Percentiles rank a stretch among this genome's conserved stretches.
phyloP scores from a whole-genome alignment of 2,329 filamentous ascomycete species.

The Ilyonectria sp. region DNA sequence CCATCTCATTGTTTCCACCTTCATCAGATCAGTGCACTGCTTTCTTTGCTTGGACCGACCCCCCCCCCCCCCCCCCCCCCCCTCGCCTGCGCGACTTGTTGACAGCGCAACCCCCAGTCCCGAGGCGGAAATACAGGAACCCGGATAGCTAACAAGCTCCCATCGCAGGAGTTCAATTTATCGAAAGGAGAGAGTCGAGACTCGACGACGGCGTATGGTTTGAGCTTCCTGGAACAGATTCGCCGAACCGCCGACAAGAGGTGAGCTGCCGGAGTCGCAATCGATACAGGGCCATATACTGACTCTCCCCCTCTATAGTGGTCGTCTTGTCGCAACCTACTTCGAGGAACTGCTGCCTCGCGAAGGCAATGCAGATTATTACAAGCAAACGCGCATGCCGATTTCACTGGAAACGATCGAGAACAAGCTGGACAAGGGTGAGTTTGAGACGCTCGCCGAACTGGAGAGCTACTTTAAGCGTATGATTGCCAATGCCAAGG shows the following conservation, averaged over 20 bases:
- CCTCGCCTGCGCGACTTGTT: slow-evolving; percentile 25
- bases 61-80: too few relatives aligned
- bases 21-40: slow-evolving; percentile 9
- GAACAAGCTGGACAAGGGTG: slow-evolving; percentile 77
- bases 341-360: slow-evolving; percentile 81
- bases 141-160: slow-evolving; percentile 29
- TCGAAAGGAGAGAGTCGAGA: slow-evolving; percentile 74
- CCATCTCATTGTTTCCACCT: slow-evolving; percentile 40
- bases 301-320: slow-evolving; percentile 61
- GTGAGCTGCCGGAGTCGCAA: slow-evolving; percentile 62
- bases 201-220: slow-evolving; percentile 79
- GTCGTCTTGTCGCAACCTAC: slow-evolving; percentile 80
- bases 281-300: slow-evolving; percentile 33
- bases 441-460: slow-evolving; percentile 79
- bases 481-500: slow-evolving; percentile 89
- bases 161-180: slow-evolving; percentile 61
- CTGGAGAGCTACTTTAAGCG: slow-evolving; percentile 90
- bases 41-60: neutral
- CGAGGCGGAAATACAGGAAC: neutral
- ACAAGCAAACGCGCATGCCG: slow-evolving; percentile 82
- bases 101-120: slow-evolving; percentile 7
- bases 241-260: slow-evolving; percentile 85
- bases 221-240: slow-evolving; percentile 82
- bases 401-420: slow-evolving; percentile 85
- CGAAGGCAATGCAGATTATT: slow-evolving; percentile 80